These are phyloP conservation scores for Didymella lethalis DNA, from an alignment of 2,329 filamentous ascomycete species.

Conservation along the genomic window DNA sequence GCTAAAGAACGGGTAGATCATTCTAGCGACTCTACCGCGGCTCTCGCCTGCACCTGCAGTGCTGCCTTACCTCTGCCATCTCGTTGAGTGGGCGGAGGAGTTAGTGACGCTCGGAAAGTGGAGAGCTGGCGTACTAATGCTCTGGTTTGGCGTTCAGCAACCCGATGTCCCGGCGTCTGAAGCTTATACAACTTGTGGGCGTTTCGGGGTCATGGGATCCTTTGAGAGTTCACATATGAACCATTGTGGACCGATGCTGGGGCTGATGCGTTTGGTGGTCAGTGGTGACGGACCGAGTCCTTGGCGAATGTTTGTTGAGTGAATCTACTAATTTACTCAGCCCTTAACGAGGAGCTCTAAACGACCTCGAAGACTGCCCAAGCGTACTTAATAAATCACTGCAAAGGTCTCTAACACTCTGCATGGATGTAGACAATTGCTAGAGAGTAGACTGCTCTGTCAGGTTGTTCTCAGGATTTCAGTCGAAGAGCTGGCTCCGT, in stretches of 20 bases:
- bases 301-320: background rate
- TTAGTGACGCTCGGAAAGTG: constrained; percentile 1
- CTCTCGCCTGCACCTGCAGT: background rate
- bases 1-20: constrained; percentile 14
- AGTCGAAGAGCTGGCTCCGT: background rate
- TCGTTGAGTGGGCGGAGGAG: background rate
- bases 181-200: background rate
- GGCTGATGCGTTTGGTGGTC: background rate
- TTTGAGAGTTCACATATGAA: background rate
- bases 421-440: background rate
- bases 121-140: background rate
- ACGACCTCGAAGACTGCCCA: background rate
- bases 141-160: background rate
- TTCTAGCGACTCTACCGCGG: background rate
- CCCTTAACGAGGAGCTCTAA: background rate
- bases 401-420: background rate
- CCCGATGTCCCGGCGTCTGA: background rate
- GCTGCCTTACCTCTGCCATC: background rate
- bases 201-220: background rate
- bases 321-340: background rate
- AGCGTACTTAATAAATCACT: background rate
- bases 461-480: background rate
- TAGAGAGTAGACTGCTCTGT: background rate
- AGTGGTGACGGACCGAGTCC: background rate
- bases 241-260: background rate